Base-by-base conservation (phyloP, 306 rosid species). In the Abrus precatorius region DNA sequence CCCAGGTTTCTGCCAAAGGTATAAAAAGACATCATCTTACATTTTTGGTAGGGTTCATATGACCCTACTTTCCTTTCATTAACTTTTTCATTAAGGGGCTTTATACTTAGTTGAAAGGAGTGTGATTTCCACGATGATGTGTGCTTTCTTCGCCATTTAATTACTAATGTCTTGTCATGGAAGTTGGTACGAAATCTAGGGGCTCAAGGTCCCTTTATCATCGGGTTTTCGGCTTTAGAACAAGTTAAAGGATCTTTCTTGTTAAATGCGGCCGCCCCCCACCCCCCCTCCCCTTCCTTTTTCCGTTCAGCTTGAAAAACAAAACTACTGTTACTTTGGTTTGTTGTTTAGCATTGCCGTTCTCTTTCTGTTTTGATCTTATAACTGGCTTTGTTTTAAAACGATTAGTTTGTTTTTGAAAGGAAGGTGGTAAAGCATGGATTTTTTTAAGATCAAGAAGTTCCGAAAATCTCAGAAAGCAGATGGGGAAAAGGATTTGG, bases 361-460 rank as follows among this genome's bases (percentile, higher is more conserved):
- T 62, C 56, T 70, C 30, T 56, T 69, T 77, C 3, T 50, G 69
- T 72, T 36, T 36, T 36, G 3, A 36, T 36, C 40, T 36, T 2
- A 36, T 36, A 2, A 4, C 4, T 36, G 40, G 78, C 68, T 80
- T 85, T 76, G 74, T 72, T 77, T 74, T 68, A 59, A 54, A 80
- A 59, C 36, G 1, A 28, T 78, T 56, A 45, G 83, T 52, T 76
- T 72, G 79, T 7, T 64, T 59, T 57, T 76, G 64, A 66, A 84
- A 68, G 38, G 30, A 54, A 41, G 76, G 69, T 61, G 41, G 78
- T 75, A 45, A 72, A 34, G 48, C 38, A 92, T 94, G 97, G 91
- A 92, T 72, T 86, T 94, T 87, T 88, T 92, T 81, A 92, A 87
- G 78, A 87, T 90, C 59, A 92, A 72, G 56, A 94, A 89, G 85